Percentiles rank a stretch among this genome's conserved stretches.
phyloP scores from a whole-genome alignment of 228 moss, liverwort and hornwort genomes.

The Sphagnum fallax region DNA sequence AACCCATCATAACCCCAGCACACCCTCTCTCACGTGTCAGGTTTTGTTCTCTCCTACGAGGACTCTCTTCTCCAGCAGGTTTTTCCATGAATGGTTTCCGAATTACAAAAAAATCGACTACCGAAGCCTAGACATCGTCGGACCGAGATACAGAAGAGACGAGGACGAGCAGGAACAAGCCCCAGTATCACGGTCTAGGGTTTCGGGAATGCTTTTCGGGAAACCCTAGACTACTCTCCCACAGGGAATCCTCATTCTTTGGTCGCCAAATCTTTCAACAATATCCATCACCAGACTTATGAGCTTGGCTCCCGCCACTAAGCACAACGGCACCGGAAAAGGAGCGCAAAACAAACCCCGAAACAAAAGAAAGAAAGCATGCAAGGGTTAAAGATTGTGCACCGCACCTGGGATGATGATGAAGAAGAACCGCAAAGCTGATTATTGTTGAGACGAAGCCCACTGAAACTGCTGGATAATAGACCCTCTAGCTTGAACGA shows the following conservation, averaged over 20 bases:
- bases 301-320: too few species aligned
- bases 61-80: not conserved
- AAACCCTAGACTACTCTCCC: too few species aligned
- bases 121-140: not conserved
- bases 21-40: not conserved
- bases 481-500: not conserved
- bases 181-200: too few species aligned
- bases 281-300: too few species aligned
- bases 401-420: not conserved
- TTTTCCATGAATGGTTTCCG: not conserved
- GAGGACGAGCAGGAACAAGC: not conserved
- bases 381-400: not conserved
- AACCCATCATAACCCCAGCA: conserved; percentile 1
- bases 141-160: not conserved
- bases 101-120: too few species aligned
- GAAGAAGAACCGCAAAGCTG: not conserved
- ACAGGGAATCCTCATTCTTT: too few species aligned
- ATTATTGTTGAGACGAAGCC: not conserved
- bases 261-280: too few species aligned
- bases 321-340: too few species aligned
- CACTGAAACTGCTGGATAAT: conserved; percentile 1
- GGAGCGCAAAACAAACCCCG: too few species aligned
- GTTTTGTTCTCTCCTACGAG: not conserved
- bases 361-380: not conserved
- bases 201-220: too few species aligned